Base-by-base conservation (phyloP, 192 early-diverging fungal genomes). In the Podila clonocystis region DNA sequence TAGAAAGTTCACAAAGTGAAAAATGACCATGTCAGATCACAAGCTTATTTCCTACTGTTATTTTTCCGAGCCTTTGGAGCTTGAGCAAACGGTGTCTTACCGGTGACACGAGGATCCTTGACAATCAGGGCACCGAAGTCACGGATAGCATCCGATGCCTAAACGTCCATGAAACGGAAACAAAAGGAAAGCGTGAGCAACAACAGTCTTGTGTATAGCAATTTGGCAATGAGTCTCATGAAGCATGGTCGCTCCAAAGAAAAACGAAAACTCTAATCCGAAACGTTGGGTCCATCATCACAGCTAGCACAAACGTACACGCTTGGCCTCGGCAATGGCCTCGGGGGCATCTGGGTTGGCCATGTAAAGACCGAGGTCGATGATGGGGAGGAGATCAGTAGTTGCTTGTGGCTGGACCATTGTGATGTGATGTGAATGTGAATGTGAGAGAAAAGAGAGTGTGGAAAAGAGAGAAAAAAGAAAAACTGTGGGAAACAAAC, bases 81-180 rank as follows among this genome's bases (percentile, higher is more conserved):
- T 65, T 9, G 22, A 63, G 0, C 20, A 63, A 22, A 78, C 84
- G 87, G 55, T 85, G 70, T 26, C 41, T 36, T 69, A 70, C 89
- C 88, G 63, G 78, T 82, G 50, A 92, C 91, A 52, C 91, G 86
- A n/a, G 92, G 90, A 80, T 93, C 91, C 60, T 85, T 85, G 65
- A 92, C 77, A 49, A 89, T 83, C 50, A 92, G 82, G 20, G 89
- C 89, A 26, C 89, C 90, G 88, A 87, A 91, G 38, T 86, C 87
- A 26, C 82, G 82, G 48, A 93, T 82, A 55, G 90, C 88, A 63
- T 89, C 82, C 12, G 92, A 87, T 52, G 89, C 86, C 87, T 90
- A 70, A 15, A 33, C 20, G 24, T 24, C 2, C 50, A 38, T 58
- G 67, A 31, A 31, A n/a, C 45, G 33, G 60, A 45, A 19, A 17